Conservation (phyloP, 1,139 yeast species). For the Taphrina communis region DNA sequence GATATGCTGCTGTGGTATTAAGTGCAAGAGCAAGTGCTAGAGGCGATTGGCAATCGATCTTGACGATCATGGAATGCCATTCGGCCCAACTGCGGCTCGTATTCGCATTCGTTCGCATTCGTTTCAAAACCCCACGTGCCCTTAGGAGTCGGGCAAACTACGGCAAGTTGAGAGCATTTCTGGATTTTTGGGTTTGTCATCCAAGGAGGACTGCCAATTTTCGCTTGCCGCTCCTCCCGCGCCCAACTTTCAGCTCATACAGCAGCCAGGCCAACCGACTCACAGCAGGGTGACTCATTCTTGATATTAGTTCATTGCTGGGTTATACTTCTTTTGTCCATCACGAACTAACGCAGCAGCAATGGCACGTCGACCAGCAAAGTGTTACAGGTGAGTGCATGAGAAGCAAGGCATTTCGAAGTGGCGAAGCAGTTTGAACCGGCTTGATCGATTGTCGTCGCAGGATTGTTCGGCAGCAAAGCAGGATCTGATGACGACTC, state of each 20-base stretch:
- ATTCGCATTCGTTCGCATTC: too few relatives aligned
- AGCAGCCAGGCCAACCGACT: background rate
- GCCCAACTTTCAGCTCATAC: background rate
- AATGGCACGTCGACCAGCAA: conserved; percentile 99
- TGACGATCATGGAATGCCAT: too few relatives aligned
- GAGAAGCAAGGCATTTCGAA: background rate
- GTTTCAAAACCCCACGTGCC: background rate
- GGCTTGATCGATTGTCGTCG: too few relatives aligned
- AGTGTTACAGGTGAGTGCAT: conserved; percentile 75
- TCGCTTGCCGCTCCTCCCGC: conserved; percentile 18
- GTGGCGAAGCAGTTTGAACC: background rate
- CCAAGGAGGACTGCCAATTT: conserved; percentile 13
- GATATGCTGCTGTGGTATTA: too few relatives aligned
- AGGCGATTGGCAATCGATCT: too few relatives aligned
- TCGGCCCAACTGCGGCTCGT: too few relatives aligned
- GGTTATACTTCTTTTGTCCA: background rate
- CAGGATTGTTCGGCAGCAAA: too few relatives aligned
- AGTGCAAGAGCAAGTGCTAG: too few relatives aligned
- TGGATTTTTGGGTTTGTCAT: conserved; percentile 4
- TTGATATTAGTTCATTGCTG: background rate
- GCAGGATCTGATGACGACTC: too few relatives aligned
- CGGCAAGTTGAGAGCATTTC: background rate
- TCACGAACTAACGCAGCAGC: conserved; percentile 53
- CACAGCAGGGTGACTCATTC: conserved; percentile 11
- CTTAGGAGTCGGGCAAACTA: background rate